Conservation (phyloP, 2,329 filamentous ascomycete species). For the Cryphonectria parasitica region DNA sequence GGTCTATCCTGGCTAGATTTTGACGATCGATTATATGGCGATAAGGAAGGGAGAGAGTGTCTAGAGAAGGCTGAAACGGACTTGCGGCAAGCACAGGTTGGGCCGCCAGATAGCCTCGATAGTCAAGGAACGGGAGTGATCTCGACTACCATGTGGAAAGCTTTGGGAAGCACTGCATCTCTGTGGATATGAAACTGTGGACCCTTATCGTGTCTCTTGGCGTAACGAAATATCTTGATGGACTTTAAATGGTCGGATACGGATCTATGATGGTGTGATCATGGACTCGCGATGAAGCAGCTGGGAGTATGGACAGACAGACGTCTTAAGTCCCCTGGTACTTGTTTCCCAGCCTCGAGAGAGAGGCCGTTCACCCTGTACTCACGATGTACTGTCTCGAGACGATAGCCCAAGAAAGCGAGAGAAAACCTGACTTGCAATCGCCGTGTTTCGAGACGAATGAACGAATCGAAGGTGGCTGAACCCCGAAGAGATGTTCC, state of each 20-base stretch:
- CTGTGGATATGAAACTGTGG: conserved; percentile 7
- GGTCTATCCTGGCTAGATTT: conserved; percentile 10
- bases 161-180: conserved; percentile 5
- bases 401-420: neutral
- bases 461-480: neutral
- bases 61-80: conserved; percentile 26
- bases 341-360: neutral
- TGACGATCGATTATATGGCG: conserved; percentile 9
- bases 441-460: neutral
- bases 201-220: neutral
- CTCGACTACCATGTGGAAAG: conserved; percentile 3
- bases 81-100: conserved; percentile 25
- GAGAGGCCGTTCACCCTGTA: neutral
- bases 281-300: neutral
- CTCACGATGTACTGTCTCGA: neutral
- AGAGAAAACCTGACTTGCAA: neutral
- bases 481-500: neutral
- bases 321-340: neutral
- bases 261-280: neutral
- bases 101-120: conserved; percentile 6
- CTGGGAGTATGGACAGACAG: neutral
- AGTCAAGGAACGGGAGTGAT: conserved; percentile 2
- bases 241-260: neutral
- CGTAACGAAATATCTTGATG: neutral
- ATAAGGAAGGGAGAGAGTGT: conserved; percentile 23